These are phyloP conservation scores for Chalaropsis ovoidea DNA, from an alignment of 2,329 filamentous ascomycete species.

Conservation along the genomic window DNA sequence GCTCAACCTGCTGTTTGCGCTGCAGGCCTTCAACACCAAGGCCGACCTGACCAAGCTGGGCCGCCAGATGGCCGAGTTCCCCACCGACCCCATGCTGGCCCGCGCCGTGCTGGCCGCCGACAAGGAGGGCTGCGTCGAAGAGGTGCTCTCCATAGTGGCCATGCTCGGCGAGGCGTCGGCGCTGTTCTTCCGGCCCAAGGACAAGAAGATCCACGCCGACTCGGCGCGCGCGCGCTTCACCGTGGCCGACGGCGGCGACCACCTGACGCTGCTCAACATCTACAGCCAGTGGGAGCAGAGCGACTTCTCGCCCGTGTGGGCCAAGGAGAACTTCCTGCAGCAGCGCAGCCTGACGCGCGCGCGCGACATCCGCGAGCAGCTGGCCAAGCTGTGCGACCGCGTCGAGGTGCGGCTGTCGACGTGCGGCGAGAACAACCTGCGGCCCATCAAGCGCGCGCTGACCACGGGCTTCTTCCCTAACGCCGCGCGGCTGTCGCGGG, in stretches of 20 bases:
- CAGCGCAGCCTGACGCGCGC: constrained; percentile 81
- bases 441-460: constrained; percentile 76
- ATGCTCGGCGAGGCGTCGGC: constrained; percentile 85
- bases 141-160: constrained; percentile 84
- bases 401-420: constrained; percentile 70
- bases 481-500: constrained; percentile 69
- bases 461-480: constrained; percentile 93
- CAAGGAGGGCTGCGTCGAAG: constrained; percentile 84
- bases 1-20: constrained; percentile 80
- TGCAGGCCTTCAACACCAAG: constrained; percentile 78
- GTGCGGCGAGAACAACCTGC: constrained; percentile 55
- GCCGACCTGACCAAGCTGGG: constrained; percentile 85
- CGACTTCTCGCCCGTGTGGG: constrained; percentile 80
- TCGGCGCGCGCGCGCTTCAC: constrained; percentile 82
- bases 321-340: constrained; percentile 86
- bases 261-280: constrained; percentile 78
- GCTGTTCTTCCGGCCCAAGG: constrained; percentile 88
- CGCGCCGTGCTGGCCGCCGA: constrained; percentile 82
- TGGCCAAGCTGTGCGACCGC: constrained; percentile 83
- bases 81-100: constrained; percentile 81
- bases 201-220: constrained; percentile 95
- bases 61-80: constrained; percentile 90
- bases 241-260: constrained; percentile 81
- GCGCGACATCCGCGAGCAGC: constrained; percentile 83
- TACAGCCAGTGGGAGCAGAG: constrained; percentile 93